phyloP scores from a whole-genome alignment of 495 filamentous ascomycete genomes.

The Xylaria telfairii region DNA sequence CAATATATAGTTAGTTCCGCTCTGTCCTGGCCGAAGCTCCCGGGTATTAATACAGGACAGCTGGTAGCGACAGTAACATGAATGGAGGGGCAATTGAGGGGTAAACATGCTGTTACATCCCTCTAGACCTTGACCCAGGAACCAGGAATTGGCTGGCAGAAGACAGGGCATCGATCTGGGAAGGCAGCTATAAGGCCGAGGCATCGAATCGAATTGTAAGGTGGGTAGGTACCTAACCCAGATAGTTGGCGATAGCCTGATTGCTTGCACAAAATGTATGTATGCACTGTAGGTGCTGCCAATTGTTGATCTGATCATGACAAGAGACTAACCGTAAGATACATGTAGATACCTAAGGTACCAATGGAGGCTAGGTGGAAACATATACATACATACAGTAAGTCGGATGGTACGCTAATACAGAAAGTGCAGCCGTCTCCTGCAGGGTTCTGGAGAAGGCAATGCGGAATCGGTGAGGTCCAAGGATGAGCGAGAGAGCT shows the following conservation, averaged over 20 bases:
- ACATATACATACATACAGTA: slow-evolving; percentile 2
- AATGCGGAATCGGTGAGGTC: slow-evolving; percentile 10
- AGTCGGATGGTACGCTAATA: slow-evolving; percentile 14
- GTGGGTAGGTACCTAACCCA: too few species aligned
- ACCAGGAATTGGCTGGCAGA: slow-evolving; percentile 13
- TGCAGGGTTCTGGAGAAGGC: slow-evolving; percentile 9
- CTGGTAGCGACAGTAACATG: background rate
- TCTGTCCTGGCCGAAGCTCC: background rate
- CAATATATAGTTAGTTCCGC: background rate
- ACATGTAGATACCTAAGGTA: too few species aligned
- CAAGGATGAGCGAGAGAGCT: slow-evolving; percentile 3
- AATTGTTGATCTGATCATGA: background rate
- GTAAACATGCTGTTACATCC: background rate
- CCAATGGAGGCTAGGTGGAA: too few species aligned
- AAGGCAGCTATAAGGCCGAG: background rate
- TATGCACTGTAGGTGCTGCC: too few species aligned
- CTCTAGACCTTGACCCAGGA: slow-evolving; percentile 3
- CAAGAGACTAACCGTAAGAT: too few species aligned
- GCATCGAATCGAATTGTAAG: background rate
- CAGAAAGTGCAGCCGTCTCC: background rate
- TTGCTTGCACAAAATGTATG: background rate
- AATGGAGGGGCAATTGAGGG: slow-evolving; percentile 20
- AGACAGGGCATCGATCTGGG: background rate
- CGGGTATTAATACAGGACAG: too few species aligned
- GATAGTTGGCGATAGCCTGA: background rate